Percentiles rank a stretch among this genome's conserved stretches.
phyloP scores from a whole-genome alignment of 140 eudicot genomes.

The Stevia rebaudiana region DNA sequence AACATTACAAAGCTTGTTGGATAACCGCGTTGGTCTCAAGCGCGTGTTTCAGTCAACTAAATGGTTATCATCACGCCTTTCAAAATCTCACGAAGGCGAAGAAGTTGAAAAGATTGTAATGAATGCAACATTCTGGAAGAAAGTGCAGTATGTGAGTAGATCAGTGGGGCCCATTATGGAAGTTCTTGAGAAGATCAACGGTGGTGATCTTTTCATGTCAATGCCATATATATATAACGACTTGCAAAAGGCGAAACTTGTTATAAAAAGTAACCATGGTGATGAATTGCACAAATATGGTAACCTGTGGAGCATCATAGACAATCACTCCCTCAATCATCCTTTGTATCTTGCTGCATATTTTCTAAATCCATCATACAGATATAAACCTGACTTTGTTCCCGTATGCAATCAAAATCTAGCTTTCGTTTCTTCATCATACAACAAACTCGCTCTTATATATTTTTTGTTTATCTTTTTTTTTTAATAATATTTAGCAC shows the following conservation, averaged over 20 bases:
- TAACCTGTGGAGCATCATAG: constrained; percentile 74
- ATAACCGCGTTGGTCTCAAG: constrained; percentile 59
- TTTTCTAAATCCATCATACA: constrained; percentile 81
- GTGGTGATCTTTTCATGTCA: constrained; percentile 54
- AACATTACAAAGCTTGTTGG: constrained; percentile 67
- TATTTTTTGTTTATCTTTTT: background rate
- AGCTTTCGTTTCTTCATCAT: background rate
- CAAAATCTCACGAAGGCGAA: constrained; percentile 76
- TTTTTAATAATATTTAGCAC: constrained; percentile 41
- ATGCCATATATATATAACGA: constrained; percentile 86
- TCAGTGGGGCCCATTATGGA: constrained; percentile 79
- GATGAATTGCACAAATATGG: constrained; percentile 79
- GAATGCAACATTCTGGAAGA: constrained; percentile 87
- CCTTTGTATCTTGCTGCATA: constrained; percentile 93
- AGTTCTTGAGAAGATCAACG: constrained; percentile 64
- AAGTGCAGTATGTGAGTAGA: constrained; percentile 54
- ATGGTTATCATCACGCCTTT: constrained; percentile 74
- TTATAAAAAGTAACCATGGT: constrained; percentile 67
- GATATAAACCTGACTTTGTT: constrained; percentile 79
- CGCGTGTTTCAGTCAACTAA: constrained; percentile 78
- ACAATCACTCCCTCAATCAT: constrained; percentile 58
- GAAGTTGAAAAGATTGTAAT: constrained; percentile 74
- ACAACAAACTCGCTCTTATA: constrained; percentile 12
- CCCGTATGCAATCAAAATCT: constrained; percentile 36
- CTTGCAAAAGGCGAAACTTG: constrained; percentile 70